phyloP scores from a whole-genome alignment of 257 asterid genomes.

The Anisodus tanguticus region DNA sequence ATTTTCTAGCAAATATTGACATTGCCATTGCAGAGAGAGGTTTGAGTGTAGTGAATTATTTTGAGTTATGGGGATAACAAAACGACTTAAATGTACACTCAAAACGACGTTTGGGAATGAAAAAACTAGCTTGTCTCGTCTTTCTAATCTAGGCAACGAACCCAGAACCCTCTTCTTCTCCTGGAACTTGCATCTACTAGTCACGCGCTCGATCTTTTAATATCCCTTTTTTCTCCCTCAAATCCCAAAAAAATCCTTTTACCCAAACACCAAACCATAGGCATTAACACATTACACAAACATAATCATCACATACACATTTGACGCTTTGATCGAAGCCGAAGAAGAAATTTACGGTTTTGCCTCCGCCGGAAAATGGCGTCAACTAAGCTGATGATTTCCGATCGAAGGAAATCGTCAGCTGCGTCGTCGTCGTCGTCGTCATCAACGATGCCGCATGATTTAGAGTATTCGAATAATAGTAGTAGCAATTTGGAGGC shows the following conservation, averaged over 20 bases:
- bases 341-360: neutral
- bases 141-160: neutral
- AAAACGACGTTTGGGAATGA: neutral
- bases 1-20: too few species aligned
- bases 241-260: neutral
- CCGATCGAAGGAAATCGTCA: constrained; percentile 42
- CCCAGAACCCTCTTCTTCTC: neutral
- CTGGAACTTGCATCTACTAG: neutral
- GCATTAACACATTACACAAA: constrained; percentile 19
- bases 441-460: constrained; percentile 26
- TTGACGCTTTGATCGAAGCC: constrained; percentile 1
- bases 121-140: neutral
- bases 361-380: constrained; percentile 38
- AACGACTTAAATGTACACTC: neutral
- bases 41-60: neutral
- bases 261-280: neutral
- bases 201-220: neutral
- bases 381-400: constrained; percentile 41
- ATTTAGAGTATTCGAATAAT: neutral
- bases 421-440: constrained; percentile 7
- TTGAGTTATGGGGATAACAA: neutral
- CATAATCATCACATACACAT: constrained; percentile 18
- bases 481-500: constrained; percentile 28
- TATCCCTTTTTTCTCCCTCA: neutral
- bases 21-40: too few species aligned